These are phyloP conservation scores for Microdochium nivale DNA, from an alignment of 2,329 filamentous ascomycete species.

Conservation along the genomic window DNA sequence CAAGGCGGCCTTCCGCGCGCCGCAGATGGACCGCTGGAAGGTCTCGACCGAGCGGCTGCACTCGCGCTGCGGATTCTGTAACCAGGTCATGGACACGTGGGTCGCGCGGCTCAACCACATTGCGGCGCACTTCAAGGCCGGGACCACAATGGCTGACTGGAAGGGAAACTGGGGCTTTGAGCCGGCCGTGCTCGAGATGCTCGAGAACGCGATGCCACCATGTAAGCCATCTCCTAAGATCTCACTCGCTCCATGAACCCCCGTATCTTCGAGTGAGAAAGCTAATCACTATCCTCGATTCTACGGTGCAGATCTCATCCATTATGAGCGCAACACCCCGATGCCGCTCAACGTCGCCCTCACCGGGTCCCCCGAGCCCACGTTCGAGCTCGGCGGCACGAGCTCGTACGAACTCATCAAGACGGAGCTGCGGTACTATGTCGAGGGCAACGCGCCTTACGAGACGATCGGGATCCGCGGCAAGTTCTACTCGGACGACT, in stretches of 20 bases:
- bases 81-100: conserved; percentile 14
- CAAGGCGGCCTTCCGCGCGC: conserved; percentile 25
- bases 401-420: conserved; percentile 57
- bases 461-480: conserved; percentile 24
- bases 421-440: conserved; percentile 45
- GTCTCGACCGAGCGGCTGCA: conserved; percentile 9
- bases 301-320: conserved; percentile 57
- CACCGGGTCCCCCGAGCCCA: conserved; percentile 30
- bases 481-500: conserved; percentile 33
- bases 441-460: conserved; percentile 30
- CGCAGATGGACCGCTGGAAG: conserved; percentile 24
- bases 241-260: too few relatives aligned
- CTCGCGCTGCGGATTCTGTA: conserved; percentile 22
- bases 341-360: conserved; percentile 31
- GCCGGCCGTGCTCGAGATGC: conserved; percentile 9
- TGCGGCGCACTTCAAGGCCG: conserved; percentile 16
- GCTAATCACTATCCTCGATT: neutral
- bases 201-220: conserved; percentile 15
- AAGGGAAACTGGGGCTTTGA: conserved; percentile 17
- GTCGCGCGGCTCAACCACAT: conserved; percentile 17
- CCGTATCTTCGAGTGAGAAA: too few relatives aligned
- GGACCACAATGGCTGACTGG: conserved; percentile 18
- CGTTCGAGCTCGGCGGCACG: conserved; percentile 33
- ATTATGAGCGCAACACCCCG: conserved; percentile 50
- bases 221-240: too few relatives aligned